Conservation (phyloP, 139 green algal genomes). For the Trebouxia sp. region DNA sequence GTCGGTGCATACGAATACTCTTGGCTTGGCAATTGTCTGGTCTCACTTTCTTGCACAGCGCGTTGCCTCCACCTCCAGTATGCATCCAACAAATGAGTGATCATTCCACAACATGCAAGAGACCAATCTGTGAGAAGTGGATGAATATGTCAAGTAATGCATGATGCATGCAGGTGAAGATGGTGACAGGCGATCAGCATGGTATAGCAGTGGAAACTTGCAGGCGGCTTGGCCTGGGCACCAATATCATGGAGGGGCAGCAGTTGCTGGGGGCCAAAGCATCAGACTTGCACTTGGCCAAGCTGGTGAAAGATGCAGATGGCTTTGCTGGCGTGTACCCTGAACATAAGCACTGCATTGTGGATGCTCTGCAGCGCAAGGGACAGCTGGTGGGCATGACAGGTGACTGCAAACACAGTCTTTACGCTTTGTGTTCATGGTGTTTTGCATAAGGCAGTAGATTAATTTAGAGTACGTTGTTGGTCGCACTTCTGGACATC, state of each 20-base stretch:
- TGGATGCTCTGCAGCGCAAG: conserved; percentile 38
- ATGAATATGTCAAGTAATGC: too few relatives aligned
- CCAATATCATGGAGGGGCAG: conserved; percentile 52
- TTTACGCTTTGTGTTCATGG: too few relatives aligned
- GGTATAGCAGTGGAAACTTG: conserved; percentile 43
- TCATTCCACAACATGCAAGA: neutral
- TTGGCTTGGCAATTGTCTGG: too few relatives aligned
- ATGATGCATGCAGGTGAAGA: conserved; percentile 41
- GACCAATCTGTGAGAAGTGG: too few relatives aligned
- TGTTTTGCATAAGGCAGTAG: too few relatives aligned
- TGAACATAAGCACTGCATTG: conserved; percentile 51
- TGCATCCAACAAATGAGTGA: too few relatives aligned
- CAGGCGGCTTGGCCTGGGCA: conserved; percentile 40
- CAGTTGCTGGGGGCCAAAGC: conserved; percentile 28
- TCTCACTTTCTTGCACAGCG: too few relatives aligned
- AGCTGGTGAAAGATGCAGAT: conserved; percentile 36
- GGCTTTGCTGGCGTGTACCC: conserved; percentile 49
- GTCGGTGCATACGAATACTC: too few relatives aligned
- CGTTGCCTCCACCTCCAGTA: too few relatives aligned
- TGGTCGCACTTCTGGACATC: too few relatives aligned
- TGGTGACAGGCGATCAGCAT: conserved; percentile 48
- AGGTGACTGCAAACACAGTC: too few relatives aligned
- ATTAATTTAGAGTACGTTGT: too few relatives aligned
- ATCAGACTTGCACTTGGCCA: conserved; percentile 5
- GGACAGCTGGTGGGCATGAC: conserved; percentile 48